Conservation (phyloP, 2,329 filamentous ascomycete species). For the Ophiostoma ips region DNA sequence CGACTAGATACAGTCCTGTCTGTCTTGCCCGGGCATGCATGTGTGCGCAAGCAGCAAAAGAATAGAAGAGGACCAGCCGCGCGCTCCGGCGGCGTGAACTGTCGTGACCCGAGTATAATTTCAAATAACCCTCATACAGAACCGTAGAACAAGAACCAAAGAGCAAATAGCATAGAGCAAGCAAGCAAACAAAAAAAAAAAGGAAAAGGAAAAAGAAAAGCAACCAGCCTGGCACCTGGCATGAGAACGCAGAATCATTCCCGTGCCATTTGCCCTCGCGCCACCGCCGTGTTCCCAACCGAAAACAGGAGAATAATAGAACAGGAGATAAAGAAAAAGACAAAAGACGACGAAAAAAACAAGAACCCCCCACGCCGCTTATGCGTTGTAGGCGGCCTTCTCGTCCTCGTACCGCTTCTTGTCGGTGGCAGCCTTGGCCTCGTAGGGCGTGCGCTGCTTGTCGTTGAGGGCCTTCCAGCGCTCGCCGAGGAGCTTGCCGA, state of each 20-base stretch:
- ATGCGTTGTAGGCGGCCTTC: constrained; percentile 76
- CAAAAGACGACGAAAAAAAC: background rate
- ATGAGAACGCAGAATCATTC: constrained; percentile 13
- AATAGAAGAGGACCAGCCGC: background rate
- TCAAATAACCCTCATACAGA: constrained; percentile 12
- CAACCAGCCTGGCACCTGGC: constrained; percentile 9
- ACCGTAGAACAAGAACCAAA: constrained; percentile 13
- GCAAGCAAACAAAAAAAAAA: constrained; percentile 1
- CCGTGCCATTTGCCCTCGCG: constrained; percentile 13
- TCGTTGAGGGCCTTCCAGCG: constrained; percentile 95
- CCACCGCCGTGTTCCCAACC: constrained; percentile 12
- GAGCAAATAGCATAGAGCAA: constrained; percentile 2
- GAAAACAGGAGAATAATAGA: constrained; percentile 7
- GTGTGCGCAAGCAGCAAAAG: background rate
- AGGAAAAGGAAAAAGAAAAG: constrained; percentile 3
- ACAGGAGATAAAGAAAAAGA: constrained; percentile 8
- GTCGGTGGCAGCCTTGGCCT: constrained; percentile 89
- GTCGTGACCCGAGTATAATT: constrained; percentile 11
- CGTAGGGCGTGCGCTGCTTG: constrained; percentile 85
- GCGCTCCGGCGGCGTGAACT: constrained; percentile 3
- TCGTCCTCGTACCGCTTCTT: constrained; percentile 99
- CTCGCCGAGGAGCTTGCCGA: constrained; percentile 96
- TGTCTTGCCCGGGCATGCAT: background rate
- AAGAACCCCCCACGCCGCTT: background rate
- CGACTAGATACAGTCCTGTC: background rate